Conservation (phyloP, 1,284 basidiomycete species). For the Malassezia obtusa region DNA sequence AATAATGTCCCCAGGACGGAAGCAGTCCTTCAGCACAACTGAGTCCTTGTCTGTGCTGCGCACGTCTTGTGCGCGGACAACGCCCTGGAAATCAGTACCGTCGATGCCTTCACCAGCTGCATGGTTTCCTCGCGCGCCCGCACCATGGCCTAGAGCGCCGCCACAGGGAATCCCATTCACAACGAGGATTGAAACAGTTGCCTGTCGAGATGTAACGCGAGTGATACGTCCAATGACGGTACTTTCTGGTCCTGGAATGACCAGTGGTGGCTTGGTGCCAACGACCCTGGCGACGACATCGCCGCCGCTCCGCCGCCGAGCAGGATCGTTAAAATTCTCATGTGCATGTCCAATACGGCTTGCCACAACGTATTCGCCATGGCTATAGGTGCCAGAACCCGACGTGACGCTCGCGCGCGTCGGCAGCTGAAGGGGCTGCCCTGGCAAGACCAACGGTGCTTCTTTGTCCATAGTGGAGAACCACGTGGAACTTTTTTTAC, state of each 20-base stretch:
- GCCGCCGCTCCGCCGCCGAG: neutral
- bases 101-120: slow-evolving; percentile 42
- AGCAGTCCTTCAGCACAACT: slow-evolving; percentile 85
- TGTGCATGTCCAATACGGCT: slow-evolving; percentile 30
- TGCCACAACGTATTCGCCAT: slow-evolving; percentile 29
- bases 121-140: slow-evolving; percentile 25
- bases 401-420: neutral
- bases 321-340: neutral
- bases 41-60: slow-evolving; percentile 78
- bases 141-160: slow-evolving; percentile 15
- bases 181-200: slow-evolving; percentile 73
- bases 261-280: slow-evolving; percentile 25
- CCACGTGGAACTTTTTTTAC: neutral
- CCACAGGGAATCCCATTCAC: slow-evolving; percentile 70
- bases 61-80: slow-evolving; percentile 74
- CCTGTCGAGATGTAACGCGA: slow-evolving; percentile 76
- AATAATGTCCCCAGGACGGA: slow-evolving; percentile 90
- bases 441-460: slow-evolving; percentile 21
- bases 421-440: slow-evolving; percentile 23
- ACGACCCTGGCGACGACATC: slow-evolving; percentile 6
- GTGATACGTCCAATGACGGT: slow-evolving; percentile 66
- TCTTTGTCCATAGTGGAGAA: slow-evolving; percentile 9
- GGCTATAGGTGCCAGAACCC: slow-evolving; percentile 29
- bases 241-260: slow-evolving; percentile 32
- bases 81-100: slow-evolving; percentile 64